phyloP scores from a whole-genome alignment of 2,329 filamentous ascomycete species.

The Aurifilum marmelostoma region DNA sequence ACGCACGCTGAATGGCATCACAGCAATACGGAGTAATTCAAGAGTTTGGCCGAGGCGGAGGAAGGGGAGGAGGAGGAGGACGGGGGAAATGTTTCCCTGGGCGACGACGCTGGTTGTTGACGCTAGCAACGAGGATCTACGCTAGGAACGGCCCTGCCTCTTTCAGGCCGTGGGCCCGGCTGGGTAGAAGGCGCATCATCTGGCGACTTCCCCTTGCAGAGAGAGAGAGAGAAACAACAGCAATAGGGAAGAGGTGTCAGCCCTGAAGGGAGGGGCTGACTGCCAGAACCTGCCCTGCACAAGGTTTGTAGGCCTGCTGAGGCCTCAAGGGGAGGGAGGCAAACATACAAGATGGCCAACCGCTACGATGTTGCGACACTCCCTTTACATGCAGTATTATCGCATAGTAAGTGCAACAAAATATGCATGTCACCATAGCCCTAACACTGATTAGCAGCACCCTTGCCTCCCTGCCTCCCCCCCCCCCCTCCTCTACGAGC shows the following conservation, averaged over 20 bases:
- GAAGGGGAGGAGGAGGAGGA: neutral
- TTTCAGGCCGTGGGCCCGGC: neutral
- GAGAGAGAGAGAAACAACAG: neutral
- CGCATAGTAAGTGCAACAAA: neutral
- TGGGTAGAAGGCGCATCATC: neutral
- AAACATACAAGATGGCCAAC: neutral
- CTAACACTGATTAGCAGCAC: neutral
- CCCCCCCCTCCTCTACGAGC: slow-evolving; percentile 2
- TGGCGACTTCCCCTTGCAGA: neutral
- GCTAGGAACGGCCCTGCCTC: neutral
- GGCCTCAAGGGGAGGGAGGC: too few relatives aligned
- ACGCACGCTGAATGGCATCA: neutral
- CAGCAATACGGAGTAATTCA: neutral
- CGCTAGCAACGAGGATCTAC: slow-evolving; percentile 3
- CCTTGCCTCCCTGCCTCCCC: neutral
- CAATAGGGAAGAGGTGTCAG: neutral
- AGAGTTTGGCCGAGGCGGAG: neutral
- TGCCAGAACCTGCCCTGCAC: neutral
- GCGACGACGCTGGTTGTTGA: slow-evolving; percentile 5
- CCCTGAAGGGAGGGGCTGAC: neutral
- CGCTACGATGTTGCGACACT: too few relatives aligned
- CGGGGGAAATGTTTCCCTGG: slow-evolving; percentile 3
- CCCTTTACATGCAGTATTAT: neutral
- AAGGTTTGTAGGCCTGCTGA: neutral
- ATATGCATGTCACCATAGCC: slow-evolving; percentile 5